Conservation (phyloP, 179 eudicot species). For the Beta lomatogona region DNA sequence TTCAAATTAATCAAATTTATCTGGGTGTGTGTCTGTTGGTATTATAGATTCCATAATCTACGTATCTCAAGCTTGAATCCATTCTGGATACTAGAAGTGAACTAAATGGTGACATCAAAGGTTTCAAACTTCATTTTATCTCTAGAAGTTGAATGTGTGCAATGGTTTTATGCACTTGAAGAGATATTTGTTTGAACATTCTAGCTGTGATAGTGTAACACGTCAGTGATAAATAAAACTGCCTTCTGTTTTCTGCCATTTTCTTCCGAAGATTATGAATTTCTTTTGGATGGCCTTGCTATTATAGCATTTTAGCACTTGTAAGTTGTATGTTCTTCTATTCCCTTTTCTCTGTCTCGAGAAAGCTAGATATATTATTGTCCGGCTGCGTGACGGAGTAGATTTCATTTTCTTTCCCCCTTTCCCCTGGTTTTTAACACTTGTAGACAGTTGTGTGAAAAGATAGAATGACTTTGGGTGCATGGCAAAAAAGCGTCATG, state of each 20-base stretch:
- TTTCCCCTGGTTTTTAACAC: too few relatives aligned
- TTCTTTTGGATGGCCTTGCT: not conserved
- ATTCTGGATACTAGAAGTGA: too few relatives aligned
- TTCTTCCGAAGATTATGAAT: not conserved
- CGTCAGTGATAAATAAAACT: not conserved
- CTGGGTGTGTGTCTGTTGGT: not conserved
- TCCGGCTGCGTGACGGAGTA: too few relatives aligned
- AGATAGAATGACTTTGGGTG: not conserved
- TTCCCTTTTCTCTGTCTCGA: too few relatives aligned
- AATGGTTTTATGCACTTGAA: conserved; percentile 6
- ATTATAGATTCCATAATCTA: too few relatives aligned
- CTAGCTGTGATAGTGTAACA: not conserved
- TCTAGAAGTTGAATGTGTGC: not conserved
- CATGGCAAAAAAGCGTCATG: not conserved
- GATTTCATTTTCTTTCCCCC: too few relatives aligned
- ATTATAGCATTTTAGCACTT: not conserved
- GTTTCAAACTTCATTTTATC: not conserved
- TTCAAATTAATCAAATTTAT: not conserved
- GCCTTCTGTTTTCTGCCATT: not conserved
- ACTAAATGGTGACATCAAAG: not conserved
- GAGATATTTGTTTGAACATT: not conserved
- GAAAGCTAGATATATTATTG: too few relatives aligned
- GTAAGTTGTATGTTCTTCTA: too few relatives aligned
- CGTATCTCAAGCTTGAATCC: too few relatives aligned
- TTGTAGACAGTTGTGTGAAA: not conserved